Evolutionary conservation across 176 grass and related monocot species (phyloP), one percentile per base, ranked within the genome.

Genomic region (Pontederia paniculata): DNA sequence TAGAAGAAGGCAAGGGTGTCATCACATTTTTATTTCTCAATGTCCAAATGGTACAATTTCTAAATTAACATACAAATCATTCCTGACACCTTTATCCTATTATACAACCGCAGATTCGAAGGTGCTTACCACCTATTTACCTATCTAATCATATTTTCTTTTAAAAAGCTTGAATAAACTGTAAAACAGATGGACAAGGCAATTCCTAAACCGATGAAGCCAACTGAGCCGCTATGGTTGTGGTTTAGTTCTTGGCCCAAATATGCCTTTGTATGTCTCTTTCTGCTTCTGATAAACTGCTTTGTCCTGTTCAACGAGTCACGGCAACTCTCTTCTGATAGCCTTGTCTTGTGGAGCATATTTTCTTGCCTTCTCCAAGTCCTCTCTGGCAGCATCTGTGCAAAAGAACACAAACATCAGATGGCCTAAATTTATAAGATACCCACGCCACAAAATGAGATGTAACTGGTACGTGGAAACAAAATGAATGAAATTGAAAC

Each of bases 221-320:
- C 47, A 73, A 69, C 84, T 90, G 9, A 63, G 48, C 16, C 58
- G 76, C 71, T 70, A 74, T 1, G 71, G 60, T 78, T 84, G 87
- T 12, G 69, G 68, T 77, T 88, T 58, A 17, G 91, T 82, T 21
- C 76, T 83, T 13, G 86, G 82, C 0, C 74, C 83, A 2, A 97
- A 97, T 46, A 97, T 81, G 53, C 93, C 93, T 70, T 88, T 88
- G 71, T 88, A 97, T 14, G 90, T 42, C 77, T 97, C 82, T 67
- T 79, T 97, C 54, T 97, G 86, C 60, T 88, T 97, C 50, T 82
- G 68, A 68, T 97, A 97, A 44, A 97, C 16, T 62, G 75, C 82
- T 67, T 81, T 96, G 43, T 96, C 85, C 56, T 96, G 82, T 53
- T 83, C 76, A 0, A 66, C 54, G 4, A 96, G 77, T 71, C 48